Base-by-base conservation (phyloP, 108 stramenopile genomes). In the Skeletonema menzelii region DNA sequence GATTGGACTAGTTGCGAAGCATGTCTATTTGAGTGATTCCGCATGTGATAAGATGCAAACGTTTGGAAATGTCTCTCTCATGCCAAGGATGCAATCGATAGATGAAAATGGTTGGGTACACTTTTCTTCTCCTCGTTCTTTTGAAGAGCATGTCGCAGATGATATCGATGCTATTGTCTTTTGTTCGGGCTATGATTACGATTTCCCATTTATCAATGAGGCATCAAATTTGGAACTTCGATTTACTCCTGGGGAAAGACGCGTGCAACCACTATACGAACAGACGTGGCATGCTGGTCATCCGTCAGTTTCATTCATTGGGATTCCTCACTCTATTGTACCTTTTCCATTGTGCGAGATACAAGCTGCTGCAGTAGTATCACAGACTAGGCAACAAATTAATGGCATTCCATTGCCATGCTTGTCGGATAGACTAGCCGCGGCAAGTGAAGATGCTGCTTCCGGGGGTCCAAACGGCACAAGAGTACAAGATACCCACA, bases 291-390 rank as follows among this genome's bases (percentile, higher is more conserved):
- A 97, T 85, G 94, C 95, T 1, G 31, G 56, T 19, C 79, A 88
- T 72, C 95, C 95, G 11, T 85, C 81, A 10, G 56, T 98, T 17
- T 62, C 84, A 3, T 97, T 98, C 76, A 65, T 97, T 37, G 97
- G 97, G 15, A 69, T 98, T 26, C 96, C 91, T 8, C 92, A 96
- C 44, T 77, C 76, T 35, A 86, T 97, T 27, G 85, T 95, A 0
- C 94, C 96, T 3, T 97, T 97, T 76, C 96, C 96, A 12, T 59
- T 94, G 10, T 93, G 94, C 74, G 94, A 95, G 65, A 72, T 94
- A 8, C 96, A 97, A 86, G 83, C 87, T 19, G 85, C 87, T 53
- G 90, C 90, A 4, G 68, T 91, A 13, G 73, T 73, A 30, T 62
- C 65, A 14, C 80, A 88, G 69, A 82, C 35, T 12, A 35, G 49